These are phyloP conservation scores for Ustulina deusta DNA, from an alignment of 2,329 filamentous ascomycete genomes.

Conservation along the genomic window DNA sequence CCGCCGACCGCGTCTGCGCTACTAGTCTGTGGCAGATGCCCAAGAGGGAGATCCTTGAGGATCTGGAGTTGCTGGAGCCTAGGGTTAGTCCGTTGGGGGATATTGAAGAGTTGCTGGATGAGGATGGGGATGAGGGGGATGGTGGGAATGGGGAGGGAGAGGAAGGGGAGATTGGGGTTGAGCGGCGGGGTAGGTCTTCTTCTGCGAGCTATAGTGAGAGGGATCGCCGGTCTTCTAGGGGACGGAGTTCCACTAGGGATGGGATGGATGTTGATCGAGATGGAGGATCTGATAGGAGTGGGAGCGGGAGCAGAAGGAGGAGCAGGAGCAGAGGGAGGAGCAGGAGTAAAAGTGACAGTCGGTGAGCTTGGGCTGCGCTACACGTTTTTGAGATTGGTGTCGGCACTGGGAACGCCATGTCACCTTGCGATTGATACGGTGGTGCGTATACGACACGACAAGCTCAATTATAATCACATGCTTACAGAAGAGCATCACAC, in stretches of 20 bases:
- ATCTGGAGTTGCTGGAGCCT: constrained; percentile 87
- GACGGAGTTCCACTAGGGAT: constrained; percentile 49
- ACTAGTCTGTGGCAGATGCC: constrained; percentile 95
- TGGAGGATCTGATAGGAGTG: constrained; percentile 37
- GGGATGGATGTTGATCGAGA: constrained; percentile 57
- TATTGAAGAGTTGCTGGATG: constrained; percentile 76
- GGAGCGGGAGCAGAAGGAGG: constrained; percentile 34
- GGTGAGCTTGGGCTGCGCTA: background rate
- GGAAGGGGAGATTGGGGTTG: constrained; percentile 37
- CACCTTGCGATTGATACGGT: background rate
- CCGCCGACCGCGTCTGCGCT: constrained; percentile 88
- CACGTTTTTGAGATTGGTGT: background rate
- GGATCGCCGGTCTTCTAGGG: constrained; percentile 39
- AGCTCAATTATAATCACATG: constrained; percentile 1
- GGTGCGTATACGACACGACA: background rate
- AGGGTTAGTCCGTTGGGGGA: constrained; percentile 86
- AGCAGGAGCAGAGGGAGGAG: constrained; percentile 26
- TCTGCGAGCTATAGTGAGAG: constrained; percentile 34
- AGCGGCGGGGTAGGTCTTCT: constrained; percentile 16
- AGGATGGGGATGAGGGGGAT: constrained; percentile 61
- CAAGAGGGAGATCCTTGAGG: constrained; percentile 83
- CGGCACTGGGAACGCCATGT: background rate
- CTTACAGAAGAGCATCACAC: background rate
- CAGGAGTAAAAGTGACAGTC: constrained; percentile 33
- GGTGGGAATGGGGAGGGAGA: constrained; percentile 38